phyloP scores from a whole-genome alignment of 106 monocot genomes.

The Dendrobium officinale region DNA sequence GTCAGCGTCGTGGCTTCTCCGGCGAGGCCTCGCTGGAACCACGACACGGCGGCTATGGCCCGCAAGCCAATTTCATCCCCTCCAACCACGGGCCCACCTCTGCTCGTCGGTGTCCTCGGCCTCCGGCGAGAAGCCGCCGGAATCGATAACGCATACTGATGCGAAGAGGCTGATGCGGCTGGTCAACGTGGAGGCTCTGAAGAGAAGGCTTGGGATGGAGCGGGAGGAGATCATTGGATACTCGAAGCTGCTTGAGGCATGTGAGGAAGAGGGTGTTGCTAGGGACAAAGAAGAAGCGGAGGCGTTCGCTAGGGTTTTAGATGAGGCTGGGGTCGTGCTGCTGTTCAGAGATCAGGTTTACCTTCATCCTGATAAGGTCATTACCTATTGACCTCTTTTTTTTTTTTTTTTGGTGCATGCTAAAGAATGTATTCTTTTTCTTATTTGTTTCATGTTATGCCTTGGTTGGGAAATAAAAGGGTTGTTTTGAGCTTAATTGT shows the following conservation, averaged over 20 bases:
- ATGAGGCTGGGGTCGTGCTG: constrained; percentile 86
- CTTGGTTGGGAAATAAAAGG: not conserved
- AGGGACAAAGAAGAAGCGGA: constrained; percentile 58
- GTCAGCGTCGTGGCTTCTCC: constrained; percentile 17
- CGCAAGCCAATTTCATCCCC: constrained; percentile 13
- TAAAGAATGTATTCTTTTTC: too few species aligned
- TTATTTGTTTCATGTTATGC: not conserved
- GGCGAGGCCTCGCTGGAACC: constrained; percentile 1
- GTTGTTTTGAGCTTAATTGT: too few species aligned
- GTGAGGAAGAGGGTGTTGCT: constrained; percentile 56
- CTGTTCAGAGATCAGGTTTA: constrained; percentile 86
- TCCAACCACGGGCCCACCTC: not conserved
- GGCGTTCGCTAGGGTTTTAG: constrained; percentile 59
- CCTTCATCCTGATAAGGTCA: constrained; percentile 87
- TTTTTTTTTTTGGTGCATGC: not conserved
- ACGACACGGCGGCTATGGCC: not conserved
- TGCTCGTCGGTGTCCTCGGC: not conserved
- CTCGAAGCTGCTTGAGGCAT: constrained; percentile 54
- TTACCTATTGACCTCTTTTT: not conserved
- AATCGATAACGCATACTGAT: constrained; percentile 43
- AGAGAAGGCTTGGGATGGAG: constrained; percentile 57
- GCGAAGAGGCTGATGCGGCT: constrained; percentile 77
- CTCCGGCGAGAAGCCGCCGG: not conserved
- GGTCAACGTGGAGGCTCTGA: constrained; percentile 80
- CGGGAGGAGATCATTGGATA: constrained; percentile 71